Evolutionary conservation across 2,329 filamentous ascomycete species (phyloP).

Genomic region (Phaeophleospora eucalypticola): DNA sequence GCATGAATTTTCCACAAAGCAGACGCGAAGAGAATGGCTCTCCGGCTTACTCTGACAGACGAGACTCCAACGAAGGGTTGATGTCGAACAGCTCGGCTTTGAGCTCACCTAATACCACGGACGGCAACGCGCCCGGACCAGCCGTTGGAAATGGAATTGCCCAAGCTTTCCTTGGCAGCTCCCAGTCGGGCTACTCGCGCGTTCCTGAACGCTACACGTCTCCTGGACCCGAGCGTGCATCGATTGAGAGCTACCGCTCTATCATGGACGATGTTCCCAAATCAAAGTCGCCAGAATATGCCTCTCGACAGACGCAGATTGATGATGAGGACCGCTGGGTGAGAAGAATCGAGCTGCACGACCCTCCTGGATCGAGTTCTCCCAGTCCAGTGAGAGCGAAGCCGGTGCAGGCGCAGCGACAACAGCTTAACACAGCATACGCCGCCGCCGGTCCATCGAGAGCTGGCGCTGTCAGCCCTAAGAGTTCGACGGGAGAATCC

Average conservation of each 20-base stretch:
- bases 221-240: slow-evolving; percentile 24
- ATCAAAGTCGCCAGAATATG: slow-evolving; percentile 18
- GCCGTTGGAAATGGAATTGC: slow-evolving; percentile 21
- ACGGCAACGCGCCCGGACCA: slow-evolving; percentile 22
- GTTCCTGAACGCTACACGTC: slow-evolving; percentile 28
- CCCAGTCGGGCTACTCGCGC: slow-evolving; percentile 29
- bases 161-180: slow-evolving; percentile 27
- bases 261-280: slow-evolving; percentile 16
- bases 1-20: slow-evolving; percentile 6
- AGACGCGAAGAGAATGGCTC: slow-evolving; percentile 25
- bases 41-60: slow-evolving; percentile 31
- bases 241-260: slow-evolving; percentile 18
- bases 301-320: slow-evolving; percentile 24
- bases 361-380: slow-evolving; percentile 14
- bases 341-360: slow-evolving; percentile 22
- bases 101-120: slow-evolving; percentile 26
- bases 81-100: slow-evolving; percentile 23
- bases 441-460: slow-evolving; percentile 15
- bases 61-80: slow-evolving; percentile 31
- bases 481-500: slow-evolving; percentile 22
- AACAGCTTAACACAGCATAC: slow-evolving; percentile 5
- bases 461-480: slow-evolving; percentile 20
- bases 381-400: slow-evolving; percentile 8
- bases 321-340: slow-evolving; percentile 28
- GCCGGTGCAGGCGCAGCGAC: slow-evolving; percentile 1